Conservation (phyloP, 768 basidiomycete genomes). For the Mrakia gelida region DNA sequence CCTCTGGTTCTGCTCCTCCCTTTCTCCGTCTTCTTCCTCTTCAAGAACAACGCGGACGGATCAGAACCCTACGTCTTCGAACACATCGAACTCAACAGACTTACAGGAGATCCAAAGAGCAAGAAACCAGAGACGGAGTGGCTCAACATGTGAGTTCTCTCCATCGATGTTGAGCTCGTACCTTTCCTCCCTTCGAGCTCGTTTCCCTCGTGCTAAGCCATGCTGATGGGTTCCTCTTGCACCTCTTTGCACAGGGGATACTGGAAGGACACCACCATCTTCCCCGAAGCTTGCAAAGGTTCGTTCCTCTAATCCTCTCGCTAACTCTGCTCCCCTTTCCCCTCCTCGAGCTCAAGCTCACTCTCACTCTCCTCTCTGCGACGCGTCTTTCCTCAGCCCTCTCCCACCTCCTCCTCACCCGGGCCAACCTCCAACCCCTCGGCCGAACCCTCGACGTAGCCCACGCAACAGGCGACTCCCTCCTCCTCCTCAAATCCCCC, state of each 20-base stretch:
- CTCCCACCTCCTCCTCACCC: slow-evolving; percentile 53
- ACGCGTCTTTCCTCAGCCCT: slow-evolving; percentile 46
- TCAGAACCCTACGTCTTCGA: slow-evolving; percentile 59
- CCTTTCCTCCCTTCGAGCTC: not conserved
- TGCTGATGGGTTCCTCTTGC: not conserved
- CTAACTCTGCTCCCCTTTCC: not conserved
- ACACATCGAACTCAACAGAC: slow-evolving; percentile 55
- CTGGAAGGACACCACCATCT: slow-evolving; percentile 50
- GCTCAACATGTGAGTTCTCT: slow-evolving; percentile 58
- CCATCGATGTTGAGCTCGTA: not conserved
- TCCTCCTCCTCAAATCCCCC: slow-evolving; percentile 42
- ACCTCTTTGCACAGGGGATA: slow-evolving; percentile 19
- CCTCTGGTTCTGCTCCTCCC: slow-evolving; percentile 8
- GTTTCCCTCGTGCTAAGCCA: not conserved
- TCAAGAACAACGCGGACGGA: slow-evolving; percentile 2
- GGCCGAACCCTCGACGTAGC: slow-evolving; percentile 63
- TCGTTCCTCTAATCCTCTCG: not conserved
- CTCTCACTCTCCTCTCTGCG: not conserved
- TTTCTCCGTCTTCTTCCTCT: slow-evolving; percentile 14
- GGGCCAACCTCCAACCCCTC: slow-evolving; percentile 47
- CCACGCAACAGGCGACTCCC: slow-evolving; percentile 64
- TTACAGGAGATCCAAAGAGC: slow-evolving; percentile 22
- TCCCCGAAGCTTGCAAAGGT: slow-evolving; percentile 64
- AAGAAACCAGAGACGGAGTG: slow-evolving; percentile 56
- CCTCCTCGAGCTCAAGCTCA: slow-evolving; percentile 28